Evolutionary conservation across 2,329 filamentous ascomycete genomes (phyloP).

Genomic region (Ophiostoma ulmi): DNA sequence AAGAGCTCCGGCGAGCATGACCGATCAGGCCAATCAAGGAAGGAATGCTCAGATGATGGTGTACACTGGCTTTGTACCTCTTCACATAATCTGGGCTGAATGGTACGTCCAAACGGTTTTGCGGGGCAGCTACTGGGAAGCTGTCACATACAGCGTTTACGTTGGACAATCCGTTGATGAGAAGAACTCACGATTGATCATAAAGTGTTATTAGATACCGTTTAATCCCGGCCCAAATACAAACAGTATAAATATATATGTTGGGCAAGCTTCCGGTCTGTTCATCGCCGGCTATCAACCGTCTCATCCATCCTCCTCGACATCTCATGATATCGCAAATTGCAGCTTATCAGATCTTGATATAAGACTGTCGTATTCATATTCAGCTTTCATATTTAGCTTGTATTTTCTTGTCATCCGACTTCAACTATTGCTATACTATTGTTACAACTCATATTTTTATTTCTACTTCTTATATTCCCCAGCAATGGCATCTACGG

Average conservation of each 20-base stretch:
- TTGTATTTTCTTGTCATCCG: not conserved
- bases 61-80: slow-evolving; percentile 5
- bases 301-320: not conserved
- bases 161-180: not conserved
- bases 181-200: not conserved
- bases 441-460: not conserved
- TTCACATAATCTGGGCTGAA: not conserved
- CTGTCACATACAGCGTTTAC: not conserved
- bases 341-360: not conserved
- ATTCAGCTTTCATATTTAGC: not conserved
- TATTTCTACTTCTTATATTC: not conserved
- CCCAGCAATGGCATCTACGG: slow-evolving; percentile 7
- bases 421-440: not conserved
- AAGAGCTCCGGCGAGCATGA: slow-evolving; percentile 22
- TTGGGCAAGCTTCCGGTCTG: not conserved
- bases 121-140: not conserved
- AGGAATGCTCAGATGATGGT: not conserved
- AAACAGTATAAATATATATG: not conserved
- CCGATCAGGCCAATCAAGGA: slow-evolving; percentile 21
- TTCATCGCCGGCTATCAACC: not conserved
- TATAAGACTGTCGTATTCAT: not conserved
- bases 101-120: slow-evolving; percentile 11
- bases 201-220: not conserved
- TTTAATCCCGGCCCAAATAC: not conserved
- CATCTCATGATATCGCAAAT: not conserved